Base-by-base conservation (phyloP, 2,329 filamentous ascomycete species). In the Aureobasidium musti region DNA sequence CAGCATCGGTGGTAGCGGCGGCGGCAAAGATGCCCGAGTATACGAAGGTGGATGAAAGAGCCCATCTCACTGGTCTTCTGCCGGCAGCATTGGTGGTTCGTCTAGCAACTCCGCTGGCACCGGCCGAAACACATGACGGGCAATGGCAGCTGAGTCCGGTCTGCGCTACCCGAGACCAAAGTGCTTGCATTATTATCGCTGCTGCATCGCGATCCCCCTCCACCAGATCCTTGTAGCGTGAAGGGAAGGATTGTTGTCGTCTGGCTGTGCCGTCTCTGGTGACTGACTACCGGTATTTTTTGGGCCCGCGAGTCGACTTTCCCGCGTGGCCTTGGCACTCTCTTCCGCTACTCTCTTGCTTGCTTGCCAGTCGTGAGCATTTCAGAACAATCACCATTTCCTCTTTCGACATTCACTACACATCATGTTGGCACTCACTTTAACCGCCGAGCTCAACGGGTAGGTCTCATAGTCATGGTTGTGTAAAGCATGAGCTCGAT, bases 381-480 rank as follows among this genome's bases (percentile, higher is more conserved):
- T 37, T 45, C 7, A 13, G 11, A 8, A 49, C 30, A 13, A 37
- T 45, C 6, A 61, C 39, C 41, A 49, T 26, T 59, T 49, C 4
- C 4, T n/a, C 21, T 23, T 23, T 30, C 54, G 7, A 49, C 43
- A 23, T 28, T 41, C n/a, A 65, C 19, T 26, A 3, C 17, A 28
- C 69, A 79, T 67, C 7, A 91, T 91, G 89, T 85, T 89, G 71
- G 84, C 86, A 54, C 82, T 92, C 35, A 81, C 82, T 57, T 78
- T 92, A 43, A 89, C 83, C 39, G 90, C 89, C 5, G 90, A 92
- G 74, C 77, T 91, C 68, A 82, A 82, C 67, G 89, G 89, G 89
- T 91, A 81, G 69, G 81, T 50, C 26, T n/a, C 60, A 33, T 59
- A 28, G 19, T 43, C 26, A 28, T 64, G 61, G 30, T 17, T 47